phyloP scores from a whole-genome alignment of 805 yeast species.

The Torulaspora indica region DNA sequence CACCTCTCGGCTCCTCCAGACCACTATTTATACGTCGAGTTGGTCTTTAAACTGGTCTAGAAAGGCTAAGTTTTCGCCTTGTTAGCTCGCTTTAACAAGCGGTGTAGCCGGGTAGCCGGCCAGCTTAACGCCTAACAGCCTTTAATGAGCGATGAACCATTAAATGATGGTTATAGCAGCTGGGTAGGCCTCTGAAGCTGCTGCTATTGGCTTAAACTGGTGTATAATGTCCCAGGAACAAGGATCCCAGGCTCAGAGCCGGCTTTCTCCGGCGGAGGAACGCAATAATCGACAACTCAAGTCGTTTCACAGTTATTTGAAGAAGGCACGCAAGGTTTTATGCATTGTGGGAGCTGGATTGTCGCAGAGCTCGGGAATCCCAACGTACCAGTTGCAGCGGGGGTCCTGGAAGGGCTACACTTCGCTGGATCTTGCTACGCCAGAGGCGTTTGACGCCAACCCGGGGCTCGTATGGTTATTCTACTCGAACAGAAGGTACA shows the following conservation, averaged over 20 bases:
- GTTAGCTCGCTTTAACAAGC: background rate
- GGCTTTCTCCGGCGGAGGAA: slow-evolving; percentile 1
- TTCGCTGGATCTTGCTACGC: slow-evolving; percentile 82
- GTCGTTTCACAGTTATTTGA: slow-evolving; percentile 48
- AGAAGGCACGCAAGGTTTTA: slow-evolving; percentile 45
- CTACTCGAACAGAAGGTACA: slow-evolving; percentile 62
- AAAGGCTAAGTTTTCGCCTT: background rate
- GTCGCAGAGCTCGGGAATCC: slow-evolving; percentile 70
- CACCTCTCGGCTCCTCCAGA: background rate
- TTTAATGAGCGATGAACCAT: background rate
- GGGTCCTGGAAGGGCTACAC: slow-evolving; percentile 76
- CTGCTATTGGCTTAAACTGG: background rate
- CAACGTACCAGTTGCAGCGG: slow-evolving; percentile 65
- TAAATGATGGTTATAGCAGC: background rate
- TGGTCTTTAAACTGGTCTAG: background rate
- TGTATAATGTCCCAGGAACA: background rate
- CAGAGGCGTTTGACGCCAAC: slow-evolving; percentile 79
- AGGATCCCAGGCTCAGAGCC: background rate
- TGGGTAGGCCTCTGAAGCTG: background rate
- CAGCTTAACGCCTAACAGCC: background rate
- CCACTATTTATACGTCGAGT: background rate
- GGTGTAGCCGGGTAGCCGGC: no score
- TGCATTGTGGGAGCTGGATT: slow-evolving; percentile 82
- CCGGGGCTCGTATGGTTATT: slow-evolving; percentile 91
- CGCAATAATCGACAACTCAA: slow-evolving; percentile 20